Conservation (phyloP, 495 filamentous ascomycete genomes). For the Saxophila tyrrhenica region DNA sequence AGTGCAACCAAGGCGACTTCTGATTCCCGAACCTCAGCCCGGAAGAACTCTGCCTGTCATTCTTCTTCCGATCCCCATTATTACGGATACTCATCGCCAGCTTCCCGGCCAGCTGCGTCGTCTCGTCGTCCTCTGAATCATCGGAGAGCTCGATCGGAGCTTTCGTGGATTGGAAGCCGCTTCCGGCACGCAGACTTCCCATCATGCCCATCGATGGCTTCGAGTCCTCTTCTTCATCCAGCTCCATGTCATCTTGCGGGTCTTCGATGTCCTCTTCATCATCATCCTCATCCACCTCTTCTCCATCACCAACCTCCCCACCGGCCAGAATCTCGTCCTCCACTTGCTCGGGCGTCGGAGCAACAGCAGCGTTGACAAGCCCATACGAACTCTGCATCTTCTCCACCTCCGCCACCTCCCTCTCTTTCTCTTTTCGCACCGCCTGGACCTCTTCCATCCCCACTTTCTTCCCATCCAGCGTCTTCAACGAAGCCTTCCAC, state of each 20-base stretch:
- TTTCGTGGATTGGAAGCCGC: neutral
- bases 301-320: neutral
- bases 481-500: slow-evolving; percentile 9
- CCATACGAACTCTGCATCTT: slow-evolving; percentile 5
- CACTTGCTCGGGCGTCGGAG: neutral
- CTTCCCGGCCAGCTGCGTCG: neutral
- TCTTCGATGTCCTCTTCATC: slow-evolving; percentile 8
- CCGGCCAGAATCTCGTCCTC: slow-evolving; percentile 2
- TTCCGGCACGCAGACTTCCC: neutral
- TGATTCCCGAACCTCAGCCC: no score
- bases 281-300: slow-evolving; percentile 2
- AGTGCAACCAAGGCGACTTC: no score
- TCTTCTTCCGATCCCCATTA: neutral
- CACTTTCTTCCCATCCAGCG: slow-evolving; percentile 10
- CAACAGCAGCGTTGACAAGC: slow-evolving; percentile 2
- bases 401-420: neutral
- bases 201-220: neutral
- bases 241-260: slow-evolving; percentile 2
- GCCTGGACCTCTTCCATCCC: slow-evolving; percentile 9
- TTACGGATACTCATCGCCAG: slow-evolving; percentile 1
- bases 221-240: neutral
- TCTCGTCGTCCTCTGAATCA: neutral
- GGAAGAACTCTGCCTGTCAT: no score
- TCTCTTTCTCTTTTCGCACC: slow-evolving; percentile 3
- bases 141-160: neutral